Evolutionary conservation across 331 rosid species (phyloP).

Genomic region (Cydonia oblonga): DNA sequence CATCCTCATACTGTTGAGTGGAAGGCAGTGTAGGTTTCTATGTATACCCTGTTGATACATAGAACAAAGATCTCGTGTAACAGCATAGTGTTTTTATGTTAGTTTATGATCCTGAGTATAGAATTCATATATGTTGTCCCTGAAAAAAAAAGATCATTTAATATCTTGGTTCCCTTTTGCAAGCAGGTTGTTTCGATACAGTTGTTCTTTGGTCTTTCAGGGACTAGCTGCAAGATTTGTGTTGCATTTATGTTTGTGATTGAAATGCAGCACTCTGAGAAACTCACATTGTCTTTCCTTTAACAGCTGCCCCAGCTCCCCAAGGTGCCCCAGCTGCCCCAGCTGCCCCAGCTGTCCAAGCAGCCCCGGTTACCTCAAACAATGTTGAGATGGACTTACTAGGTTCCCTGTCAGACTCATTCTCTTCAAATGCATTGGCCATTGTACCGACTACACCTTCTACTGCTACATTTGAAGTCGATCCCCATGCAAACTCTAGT

Average conservation of each 20-base stretch:
- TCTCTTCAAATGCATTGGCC: conserved; percentile 48
- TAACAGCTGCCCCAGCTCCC: conserved; percentile 53
- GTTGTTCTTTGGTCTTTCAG: neutral
- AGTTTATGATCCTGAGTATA: neutral
- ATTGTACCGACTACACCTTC: conserved; percentile 45
- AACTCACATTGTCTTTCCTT: conserved; percentile 11
- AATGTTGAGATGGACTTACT: conserved; percentile 58
- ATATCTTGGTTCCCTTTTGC: neutral
- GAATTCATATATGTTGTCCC: neutral
- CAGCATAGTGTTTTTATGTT: neutral
- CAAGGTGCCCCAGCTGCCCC: conserved; percentile 46
- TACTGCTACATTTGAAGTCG: conserved; percentile 25
- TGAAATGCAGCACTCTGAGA: neutral
- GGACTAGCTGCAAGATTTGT: neutral
- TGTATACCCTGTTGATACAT: neutral
- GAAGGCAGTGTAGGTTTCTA: neutral
- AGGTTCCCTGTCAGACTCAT: conserved; percentile 55
- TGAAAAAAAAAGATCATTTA: neutral
- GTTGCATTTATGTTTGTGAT: neutral
- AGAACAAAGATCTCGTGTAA: neutral
- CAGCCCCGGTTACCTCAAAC: conserved; percentile 30
- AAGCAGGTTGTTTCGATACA: neutral
- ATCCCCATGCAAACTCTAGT: conserved; percentile 16
- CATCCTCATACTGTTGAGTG: neutral
- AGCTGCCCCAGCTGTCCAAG: conserved; percentile 49